Evolutionary conservation across 257 asterid species (phyloP).

Genomic region (Thymus mandschuricus): DNA sequence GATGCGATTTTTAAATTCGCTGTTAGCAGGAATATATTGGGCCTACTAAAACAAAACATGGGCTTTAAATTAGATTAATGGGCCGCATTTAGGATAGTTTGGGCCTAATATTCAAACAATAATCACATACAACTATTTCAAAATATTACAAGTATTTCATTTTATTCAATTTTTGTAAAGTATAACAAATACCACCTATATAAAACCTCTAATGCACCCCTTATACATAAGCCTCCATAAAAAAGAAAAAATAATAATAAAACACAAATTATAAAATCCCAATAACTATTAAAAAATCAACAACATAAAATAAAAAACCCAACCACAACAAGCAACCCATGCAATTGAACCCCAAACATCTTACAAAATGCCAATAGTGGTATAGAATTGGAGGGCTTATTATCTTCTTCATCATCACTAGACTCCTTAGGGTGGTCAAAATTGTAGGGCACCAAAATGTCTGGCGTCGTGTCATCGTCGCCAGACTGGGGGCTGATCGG

Average conservation of each 20-base stretch:
- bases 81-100: no score
- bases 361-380: slow-evolving; percentile 29
- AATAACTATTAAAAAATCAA: slow-evolving; percentile 18
- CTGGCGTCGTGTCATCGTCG: slow-evolving; percentile 66
- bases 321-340: slow-evolving; percentile 35
- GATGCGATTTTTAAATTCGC: no score
- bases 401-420: slow-evolving; percentile 41
- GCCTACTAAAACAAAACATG: no score
- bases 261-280: not conserved
- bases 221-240: not conserved
- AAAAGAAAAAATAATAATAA: not conserved
- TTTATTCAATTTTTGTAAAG: not conserved
- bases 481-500: slow-evolving; percentile 59
- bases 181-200: not conserved
- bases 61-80: no score
- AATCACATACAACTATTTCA: not conserved
- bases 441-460: slow-evolving; percentile 72
- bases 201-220: slow-evolving; percentile 23
- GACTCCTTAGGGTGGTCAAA: slow-evolving; percentile 64
- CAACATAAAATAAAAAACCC: slow-evolving; percentile 33
- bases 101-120: not conserved
- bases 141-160: not conserved
- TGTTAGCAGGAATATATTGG: no score
- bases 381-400: slow-evolving; percentile 46
- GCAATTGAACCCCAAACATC: slow-evolving; percentile 36